These are phyloP conservation scores for Paraphoma sp. DNA, from an alignment of 2,329 filamentous ascomycete species.

Conservation along the genomic window DNA sequence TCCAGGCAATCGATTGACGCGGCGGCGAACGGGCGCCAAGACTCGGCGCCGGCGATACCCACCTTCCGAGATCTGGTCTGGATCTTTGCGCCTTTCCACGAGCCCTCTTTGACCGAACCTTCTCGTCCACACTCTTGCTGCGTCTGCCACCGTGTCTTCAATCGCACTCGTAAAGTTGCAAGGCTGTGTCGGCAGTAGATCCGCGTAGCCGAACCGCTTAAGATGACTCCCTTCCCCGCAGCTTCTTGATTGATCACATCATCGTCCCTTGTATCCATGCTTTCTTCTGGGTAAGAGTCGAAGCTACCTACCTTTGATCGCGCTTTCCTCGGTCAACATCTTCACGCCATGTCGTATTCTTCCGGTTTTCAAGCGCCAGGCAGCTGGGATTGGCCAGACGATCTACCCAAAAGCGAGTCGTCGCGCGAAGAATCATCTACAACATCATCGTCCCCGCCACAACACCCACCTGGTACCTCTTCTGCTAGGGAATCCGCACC, in stretches of 20 bases:
- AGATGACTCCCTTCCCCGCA: slow-evolving; percentile 27
- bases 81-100: slow-evolving; percentile 14
- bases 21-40: slow-evolving; percentile 19
- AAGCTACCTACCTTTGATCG: slow-evolving; percentile 20
- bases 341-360: slow-evolving; percentile 49
- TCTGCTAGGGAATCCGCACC: slow-evolving; percentile 14
- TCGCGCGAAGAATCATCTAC: slow-evolving; percentile 16
- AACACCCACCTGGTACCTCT: slow-evolving; percentile 23
- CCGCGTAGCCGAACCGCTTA: slow-evolving; percentile 25
- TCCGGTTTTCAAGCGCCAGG: slow-evolving; percentile 48
- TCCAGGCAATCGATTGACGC: slow-evolving; percentile 41
- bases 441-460: slow-evolving; percentile 18
- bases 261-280: slow-evolving; percentile 27
- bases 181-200: slow-evolving; percentile 26
- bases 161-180: slow-evolving; percentile 18
- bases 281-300: slow-evolving; percentile 28
- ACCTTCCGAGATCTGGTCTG: neutral
- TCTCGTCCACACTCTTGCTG: slow-evolving; percentile 15
- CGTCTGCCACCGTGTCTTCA: slow-evolving; percentile 41
- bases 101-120: slow-evolving; percentile 16
- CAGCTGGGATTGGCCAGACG: slow-evolving; percentile 56
- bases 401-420: slow-evolving; percentile 46
- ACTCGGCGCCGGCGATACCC: slow-evolving; percentile 21
- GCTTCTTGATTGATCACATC: slow-evolving; percentile 26
- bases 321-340: slow-evolving; percentile 1